phyloP scores from a whole-genome alignment of 1,284 basidiomycete species.

The Boletus sp. region DNA sequence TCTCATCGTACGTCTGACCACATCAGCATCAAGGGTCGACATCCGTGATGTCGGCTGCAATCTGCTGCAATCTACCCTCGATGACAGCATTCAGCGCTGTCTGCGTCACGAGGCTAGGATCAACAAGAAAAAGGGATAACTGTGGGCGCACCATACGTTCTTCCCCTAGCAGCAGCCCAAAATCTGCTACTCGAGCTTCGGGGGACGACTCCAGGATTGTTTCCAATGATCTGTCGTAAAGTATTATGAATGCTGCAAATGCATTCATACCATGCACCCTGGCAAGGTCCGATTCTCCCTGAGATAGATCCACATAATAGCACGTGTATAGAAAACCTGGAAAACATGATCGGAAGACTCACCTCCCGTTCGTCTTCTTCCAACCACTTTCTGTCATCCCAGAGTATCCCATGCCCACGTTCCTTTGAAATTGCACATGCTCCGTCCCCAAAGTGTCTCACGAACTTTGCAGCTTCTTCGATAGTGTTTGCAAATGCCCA shows the following conservation, averaged over 20 bases:
- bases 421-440: slow-evolving; percentile 50
- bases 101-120: slow-evolving; percentile 28
- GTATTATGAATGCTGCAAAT: slow-evolving; percentile 64
- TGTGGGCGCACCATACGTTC: slow-evolving; percentile 55
- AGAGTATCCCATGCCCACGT: slow-evolving; percentile 45
- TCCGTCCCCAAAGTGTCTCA: slow-evolving; percentile 59
- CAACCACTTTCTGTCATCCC: slow-evolving; percentile 65
- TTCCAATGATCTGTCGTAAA: slow-evolving; percentile 57
- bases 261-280: slow-evolving; percentile 62
- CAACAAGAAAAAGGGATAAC: slow-evolving; percentile 2
- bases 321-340: slow-evolving; percentile 19
- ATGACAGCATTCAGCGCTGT: slow-evolving; percentile 45
- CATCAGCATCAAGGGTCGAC: slow-evolving; percentile 22
- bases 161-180: slow-evolving; percentile 52
- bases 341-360: slow-evolving; percentile 20
- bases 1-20: slow-evolving; percentile 12
- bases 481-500: slow-evolving; percentile 66
- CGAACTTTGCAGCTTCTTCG: slow-evolving; percentile 55
- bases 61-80: slow-evolving; percentile 40
- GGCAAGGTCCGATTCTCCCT: slow-evolving; percentile 62
- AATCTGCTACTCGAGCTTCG: slow-evolving; percentile 50
- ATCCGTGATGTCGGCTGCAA: slow-evolving; percentile 22
- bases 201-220: slow-evolving; percentile 56
- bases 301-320: slow-evolving; percentile 15
- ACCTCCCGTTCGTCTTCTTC: slow-evolving; percentile 59